Conservation (phyloP, 2,329 filamentous ascomycete species). For the Dactylellina haptotyla region DNA sequence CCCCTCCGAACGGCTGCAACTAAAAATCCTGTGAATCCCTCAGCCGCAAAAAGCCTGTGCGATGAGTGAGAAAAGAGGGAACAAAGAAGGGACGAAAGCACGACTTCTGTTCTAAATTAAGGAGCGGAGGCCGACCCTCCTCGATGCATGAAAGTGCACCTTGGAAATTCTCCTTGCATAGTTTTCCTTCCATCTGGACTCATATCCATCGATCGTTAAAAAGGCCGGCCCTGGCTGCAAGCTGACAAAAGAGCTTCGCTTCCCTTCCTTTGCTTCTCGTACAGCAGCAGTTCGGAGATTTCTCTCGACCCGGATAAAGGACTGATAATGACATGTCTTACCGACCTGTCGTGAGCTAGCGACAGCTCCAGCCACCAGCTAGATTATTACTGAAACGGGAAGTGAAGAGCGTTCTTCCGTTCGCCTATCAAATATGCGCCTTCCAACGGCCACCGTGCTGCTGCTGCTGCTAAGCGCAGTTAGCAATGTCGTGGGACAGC, state of each 20-base stretch:
- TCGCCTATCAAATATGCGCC: conserved; percentile 30
- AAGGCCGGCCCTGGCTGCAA: conserved; percentile 28
- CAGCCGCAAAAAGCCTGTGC: conserved; percentile 51
- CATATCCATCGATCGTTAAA: conserved; percentile 42
- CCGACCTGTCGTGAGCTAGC: conserved; percentile 20
- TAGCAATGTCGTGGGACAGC: conserved; percentile 26
- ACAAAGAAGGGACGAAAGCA: background rate
- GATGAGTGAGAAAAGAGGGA: conserved; percentile 9
- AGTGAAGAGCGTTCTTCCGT: background rate
- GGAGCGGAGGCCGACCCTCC: conserved; percentile 12
- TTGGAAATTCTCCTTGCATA: conserved; percentile 39
- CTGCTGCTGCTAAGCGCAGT: conserved; percentile 35
- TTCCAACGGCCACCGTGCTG: conserved; percentile 27
- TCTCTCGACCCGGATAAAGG: background rate
- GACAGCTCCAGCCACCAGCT: conserved; percentile 21
- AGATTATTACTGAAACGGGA: conserved; percentile 23
- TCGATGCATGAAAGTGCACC: conserved; percentile 19
- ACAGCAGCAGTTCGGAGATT: conserved; percentile 37
- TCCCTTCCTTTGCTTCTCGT: conserved; percentile 1
- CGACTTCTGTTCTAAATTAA: conserved; percentile 55
- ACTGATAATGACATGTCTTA: conserved; percentile 28
- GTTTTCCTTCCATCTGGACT: background rate
- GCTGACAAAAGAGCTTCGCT: conserved; percentile 25
- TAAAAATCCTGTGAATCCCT: conserved; percentile 40
- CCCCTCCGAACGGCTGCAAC: conserved; percentile 17